These are phyloP conservation scores for Scortechinia acanthostroma DNA, from an alignment of 2,329 filamentous ascomycete species.

Conservation along the genomic window DNA sequence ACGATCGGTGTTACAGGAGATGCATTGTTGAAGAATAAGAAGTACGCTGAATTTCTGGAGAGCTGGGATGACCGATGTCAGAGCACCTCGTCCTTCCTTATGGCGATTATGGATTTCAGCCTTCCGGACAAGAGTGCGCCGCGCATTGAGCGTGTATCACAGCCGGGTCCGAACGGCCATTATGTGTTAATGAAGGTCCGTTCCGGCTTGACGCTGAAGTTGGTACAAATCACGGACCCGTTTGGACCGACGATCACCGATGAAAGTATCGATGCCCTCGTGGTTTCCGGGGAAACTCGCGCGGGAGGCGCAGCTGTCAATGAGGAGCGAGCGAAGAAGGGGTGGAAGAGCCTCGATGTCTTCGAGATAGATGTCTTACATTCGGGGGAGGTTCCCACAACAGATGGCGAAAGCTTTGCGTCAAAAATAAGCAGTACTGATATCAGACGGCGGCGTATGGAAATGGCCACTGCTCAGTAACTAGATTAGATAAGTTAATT, in stretches of 20 bases:
- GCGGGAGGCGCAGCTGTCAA: neutral
- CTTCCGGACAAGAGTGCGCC: neutral
- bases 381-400: neutral
- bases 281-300: neutral
- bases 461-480: too few relatives aligned
- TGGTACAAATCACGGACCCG: neutral
- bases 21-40: neutral
- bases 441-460: neutral
- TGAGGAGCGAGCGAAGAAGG: neutral
- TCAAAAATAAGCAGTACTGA: constrained; percentile 1
- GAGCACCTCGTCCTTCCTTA: neutral
- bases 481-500: too few relatives aligned
- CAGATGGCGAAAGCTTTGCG: neutral
- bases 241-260: neutral
- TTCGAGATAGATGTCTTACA: constrained; percentile 1
- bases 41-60: neutral
- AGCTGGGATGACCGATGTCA: neutral
- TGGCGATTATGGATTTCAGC: constrained; percentile 1
- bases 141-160: neutral
- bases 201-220: neutral
- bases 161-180: neutral
- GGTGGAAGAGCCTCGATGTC: neutral
- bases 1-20: neutral
- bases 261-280: neutral
- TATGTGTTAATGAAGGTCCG: neutral